Conservation (phyloP, 768 basidiomycete genomes). For the Aureoboletus auriporus region DNA sequence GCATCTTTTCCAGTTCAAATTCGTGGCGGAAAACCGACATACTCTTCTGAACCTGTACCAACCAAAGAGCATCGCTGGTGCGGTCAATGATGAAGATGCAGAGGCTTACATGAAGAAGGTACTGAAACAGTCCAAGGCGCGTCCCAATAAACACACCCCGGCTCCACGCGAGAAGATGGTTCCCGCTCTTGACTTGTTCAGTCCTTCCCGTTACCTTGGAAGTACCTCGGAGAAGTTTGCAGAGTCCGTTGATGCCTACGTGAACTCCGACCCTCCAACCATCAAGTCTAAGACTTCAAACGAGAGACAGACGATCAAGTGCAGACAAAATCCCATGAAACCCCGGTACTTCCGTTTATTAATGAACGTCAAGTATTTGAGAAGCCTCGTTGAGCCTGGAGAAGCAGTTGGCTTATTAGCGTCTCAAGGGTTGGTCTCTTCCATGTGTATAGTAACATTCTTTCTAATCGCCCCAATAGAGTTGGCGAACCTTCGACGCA, state of each 20-base stretch:
- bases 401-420: constrained; percentile 98
- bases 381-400: constrained; percentile 91
- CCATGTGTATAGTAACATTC: neutral
- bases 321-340: constrained; percentile 44
- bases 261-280: constrained; percentile 68
- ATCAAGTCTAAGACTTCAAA: constrained; percentile 38
- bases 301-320: constrained; percentile 36
- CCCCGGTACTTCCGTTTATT: constrained; percentile 67
- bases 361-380: constrained; percentile 91
- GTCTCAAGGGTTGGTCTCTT: constrained; percentile 79
- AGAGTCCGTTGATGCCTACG: constrained; percentile 69
- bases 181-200: constrained; percentile 72
- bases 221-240: constrained; percentile 93
- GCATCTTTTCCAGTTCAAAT: constrained; percentile 90
- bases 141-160: constrained; percentile 36
- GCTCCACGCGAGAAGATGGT: constrained; percentile 59
- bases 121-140: constrained; percentile 62
- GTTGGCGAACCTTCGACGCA: constrained; percentile 99
- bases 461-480: constrained; percentile 39
- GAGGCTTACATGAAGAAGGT: constrained; percentile 83
- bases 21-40: constrained; percentile 80
- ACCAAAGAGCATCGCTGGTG: constrained; percentile 53
- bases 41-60: constrained; percentile 72
- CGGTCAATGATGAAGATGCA: constrained; percentile 67
- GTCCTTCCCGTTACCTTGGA: constrained; percentile 78